Conservation (phyloP, 169 alveolate genomes). For the Ichthyophthirius multifiliis region DNA sequence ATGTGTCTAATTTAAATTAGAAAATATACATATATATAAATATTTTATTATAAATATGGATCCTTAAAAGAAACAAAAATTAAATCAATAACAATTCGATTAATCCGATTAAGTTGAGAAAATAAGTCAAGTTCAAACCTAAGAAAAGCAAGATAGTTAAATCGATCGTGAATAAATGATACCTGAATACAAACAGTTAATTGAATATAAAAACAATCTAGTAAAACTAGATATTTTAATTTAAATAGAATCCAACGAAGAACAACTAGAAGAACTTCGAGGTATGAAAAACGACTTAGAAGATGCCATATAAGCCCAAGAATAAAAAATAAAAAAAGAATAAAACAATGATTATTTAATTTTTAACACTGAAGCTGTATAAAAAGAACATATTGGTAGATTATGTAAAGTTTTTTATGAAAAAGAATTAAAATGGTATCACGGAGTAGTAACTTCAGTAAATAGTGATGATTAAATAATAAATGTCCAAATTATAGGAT, state of each 20-base stretch:
- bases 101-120: background rate
- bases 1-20: too few species aligned
- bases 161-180: background rate
- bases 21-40: too few species aligned
- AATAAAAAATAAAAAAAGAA: background rate
- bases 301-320: background rate
- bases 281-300: background rate
- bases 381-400: slow-evolving; percentile 40
- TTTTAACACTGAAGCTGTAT: background rate
- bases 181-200: slow-evolving; percentile 6
- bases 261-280: slow-evolving; percentile 1
- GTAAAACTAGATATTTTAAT: background rate
- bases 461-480: slow-evolving; percentile 44
- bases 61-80: too few species aligned
- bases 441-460: slow-evolving; percentile 31
- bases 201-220: background rate
- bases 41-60: too few species aligned
- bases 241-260: background rate
- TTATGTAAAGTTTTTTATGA: slow-evolving; percentile 44
- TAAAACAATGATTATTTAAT: background rate
- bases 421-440: slow-evolving; percentile 48
- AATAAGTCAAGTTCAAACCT: background rate
- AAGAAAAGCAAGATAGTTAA: background rate
- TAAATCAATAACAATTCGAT: too few species aligned
- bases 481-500: slow-evolving; percentile 58